phyloP scores from a whole-genome alignment of 2,329 filamentous ascomycete genomes.

The Botryotinia narcissicola region DNA sequence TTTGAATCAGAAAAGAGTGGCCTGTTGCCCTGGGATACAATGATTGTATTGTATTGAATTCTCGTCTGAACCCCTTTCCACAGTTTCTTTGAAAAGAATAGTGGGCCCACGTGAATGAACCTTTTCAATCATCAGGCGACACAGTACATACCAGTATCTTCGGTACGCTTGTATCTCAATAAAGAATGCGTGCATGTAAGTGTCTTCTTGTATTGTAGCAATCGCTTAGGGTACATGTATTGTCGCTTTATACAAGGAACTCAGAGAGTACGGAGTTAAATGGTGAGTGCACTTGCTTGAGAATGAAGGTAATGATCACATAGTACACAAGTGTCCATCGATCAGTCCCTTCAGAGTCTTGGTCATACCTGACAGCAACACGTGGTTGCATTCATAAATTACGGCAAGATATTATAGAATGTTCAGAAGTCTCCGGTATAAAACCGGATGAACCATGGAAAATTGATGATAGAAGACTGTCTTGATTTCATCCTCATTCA shows the following conservation, averaged over 20 bases:
- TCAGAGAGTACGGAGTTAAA: neutral
- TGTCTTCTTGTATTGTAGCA: neutral
- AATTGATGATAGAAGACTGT: neutral
- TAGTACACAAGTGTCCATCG: neutral
- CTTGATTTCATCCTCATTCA: neutral
- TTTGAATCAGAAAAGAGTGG: neutral
- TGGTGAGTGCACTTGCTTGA: neutral
- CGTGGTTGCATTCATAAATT: neutral
- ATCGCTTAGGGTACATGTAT: neutral
- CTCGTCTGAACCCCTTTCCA: conserved; percentile 14
- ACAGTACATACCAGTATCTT: neutral
- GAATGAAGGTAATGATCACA: neutral
- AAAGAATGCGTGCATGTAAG: neutral
- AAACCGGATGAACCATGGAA: neutral
- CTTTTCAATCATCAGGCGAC: neutral
- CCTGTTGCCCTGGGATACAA: neutral
- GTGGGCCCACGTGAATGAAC: neutral
- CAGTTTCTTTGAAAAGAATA: neutral
- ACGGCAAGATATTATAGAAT: neutral
- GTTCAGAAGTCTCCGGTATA: too few relatives aligned
- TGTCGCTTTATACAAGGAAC: neutral
- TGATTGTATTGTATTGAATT: neutral
- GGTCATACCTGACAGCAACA: neutral
- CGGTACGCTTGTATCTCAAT: neutral
- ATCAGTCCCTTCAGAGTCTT: neutral